Base-by-base conservation (phyloP, 2,329 filamentous ascomycete species). In the Pseudogymnoascus sp. region DNA sequence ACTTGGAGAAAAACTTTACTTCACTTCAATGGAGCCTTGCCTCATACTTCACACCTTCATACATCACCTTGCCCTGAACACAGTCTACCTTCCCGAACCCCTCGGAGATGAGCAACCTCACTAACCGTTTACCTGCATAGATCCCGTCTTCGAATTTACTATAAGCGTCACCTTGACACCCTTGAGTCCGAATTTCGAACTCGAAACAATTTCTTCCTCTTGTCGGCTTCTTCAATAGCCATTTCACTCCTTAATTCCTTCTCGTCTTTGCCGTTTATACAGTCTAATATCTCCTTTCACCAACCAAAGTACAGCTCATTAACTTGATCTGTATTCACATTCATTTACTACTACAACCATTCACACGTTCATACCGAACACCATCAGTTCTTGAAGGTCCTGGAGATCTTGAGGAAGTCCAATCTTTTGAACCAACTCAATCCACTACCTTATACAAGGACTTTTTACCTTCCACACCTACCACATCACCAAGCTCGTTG, bases 301-400 rank as follows among this genome's bases (percentile, higher is more conserved):
- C 58, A 61, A 61, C 54, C 43, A 54, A 60, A 65, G 63, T 65
- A 65, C 64, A 63, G 61, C 66, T 69, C 62, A 34, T 62, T 63
- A 58, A 58, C 57, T 58, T 43, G 61, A 66, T 66, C 65, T 61
- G 63, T 65, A 64, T 61, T 54, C 62, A 68, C 69, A 68, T 67
- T 71, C 69, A 61, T 69, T 71, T 68, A 50, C 47, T 68, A 50
- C 47, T 62, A 61, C 57, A 28, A 38, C 35, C 32, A 59, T 58
- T 57, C 65, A 63, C 63, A 59, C 66, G 66, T 67, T 63, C 63
- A 63, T 60, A 62, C 63, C 63, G 61, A 68, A 63, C 64, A 68
- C 66, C 68, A 62, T 67, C 67, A 65, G 68, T 71, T 60, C 57
- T 39, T 68, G 68, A 71, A 72, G 70, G 70, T 72, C 70, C 70